Evolutionary conservation across 208 protist species (phyloP).

Genomic region (Porcisia hertigi): DNA sequence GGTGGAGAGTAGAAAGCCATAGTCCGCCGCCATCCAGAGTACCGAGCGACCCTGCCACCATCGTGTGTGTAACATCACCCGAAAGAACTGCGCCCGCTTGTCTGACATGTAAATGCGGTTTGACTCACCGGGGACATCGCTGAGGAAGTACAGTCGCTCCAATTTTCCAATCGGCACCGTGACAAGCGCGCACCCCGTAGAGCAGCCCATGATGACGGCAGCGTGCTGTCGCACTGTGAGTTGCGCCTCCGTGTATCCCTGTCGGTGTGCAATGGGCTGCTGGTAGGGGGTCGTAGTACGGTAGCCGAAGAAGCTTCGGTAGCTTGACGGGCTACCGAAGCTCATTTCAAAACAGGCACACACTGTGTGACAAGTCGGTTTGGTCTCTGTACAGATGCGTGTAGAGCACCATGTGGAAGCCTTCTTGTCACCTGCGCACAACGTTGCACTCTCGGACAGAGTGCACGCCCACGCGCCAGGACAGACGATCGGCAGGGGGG

Average conservation of each 20-base stretch:
- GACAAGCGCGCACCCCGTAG: slow-evolving; percentile 35
- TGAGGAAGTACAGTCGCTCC: slow-evolving; percentile 78
- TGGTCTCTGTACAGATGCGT: background rate
- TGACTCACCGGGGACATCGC: slow-evolving; percentile 75
- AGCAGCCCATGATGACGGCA: slow-evolving; percentile 46
- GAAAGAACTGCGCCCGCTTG: slow-evolving; percentile 80
- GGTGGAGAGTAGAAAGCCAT: slow-evolving; percentile 43
- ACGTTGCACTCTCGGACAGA: background rate
- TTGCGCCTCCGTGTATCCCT: slow-evolving; percentile 71
- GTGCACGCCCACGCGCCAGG: background rate
- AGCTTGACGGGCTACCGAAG: slow-evolving; percentile 16
- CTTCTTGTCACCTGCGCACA: background rate
- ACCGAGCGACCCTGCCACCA: slow-evolving; percentile 72
- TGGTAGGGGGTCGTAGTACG: slow-evolving; percentile 44
- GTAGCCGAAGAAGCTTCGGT: slow-evolving; percentile 20
- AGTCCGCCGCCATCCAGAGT: slow-evolving; percentile 32
- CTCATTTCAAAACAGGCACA: slow-evolving; percentile 5
- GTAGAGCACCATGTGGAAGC: background rate
- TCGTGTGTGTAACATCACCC: slow-evolving; percentile 56
- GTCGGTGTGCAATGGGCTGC: slow-evolving; percentile 54
- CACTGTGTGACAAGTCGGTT: background rate
- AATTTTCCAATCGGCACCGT: slow-evolving; percentile 56
- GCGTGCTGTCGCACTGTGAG: slow-evolving; percentile 53
- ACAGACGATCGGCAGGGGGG: background rate
- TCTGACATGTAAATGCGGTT: slow-evolving; percentile 74